Conservation (phyloP, 331 rosid genomes). For the Malus hybrid region DNA sequence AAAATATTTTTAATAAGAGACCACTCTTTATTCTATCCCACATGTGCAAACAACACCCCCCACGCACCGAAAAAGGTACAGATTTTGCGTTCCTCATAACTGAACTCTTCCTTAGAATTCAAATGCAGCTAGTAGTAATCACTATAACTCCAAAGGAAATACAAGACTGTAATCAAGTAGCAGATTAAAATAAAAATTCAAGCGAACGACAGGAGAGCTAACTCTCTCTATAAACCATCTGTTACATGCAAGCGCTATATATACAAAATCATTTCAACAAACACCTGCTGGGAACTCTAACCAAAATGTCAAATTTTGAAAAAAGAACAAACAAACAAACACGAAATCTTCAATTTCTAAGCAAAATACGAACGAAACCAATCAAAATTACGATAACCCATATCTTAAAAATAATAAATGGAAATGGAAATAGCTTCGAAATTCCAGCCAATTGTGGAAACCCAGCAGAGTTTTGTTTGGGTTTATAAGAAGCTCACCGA, state of each 20-base stretch:
- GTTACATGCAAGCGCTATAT: neutral
- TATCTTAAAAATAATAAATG: neutral
- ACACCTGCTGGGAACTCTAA: neutral
- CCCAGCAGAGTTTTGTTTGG: neutral
- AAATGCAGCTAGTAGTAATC: neutral
- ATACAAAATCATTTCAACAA: neutral
- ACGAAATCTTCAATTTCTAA: neutral
- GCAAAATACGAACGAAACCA: neutral
- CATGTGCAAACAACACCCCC: neutral
- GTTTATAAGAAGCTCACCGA: constrained; percentile 9
- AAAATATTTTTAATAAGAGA: neutral
- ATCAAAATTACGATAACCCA: neutral
- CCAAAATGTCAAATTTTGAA: neutral
- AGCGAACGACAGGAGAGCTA: neutral
- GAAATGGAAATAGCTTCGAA: neutral
- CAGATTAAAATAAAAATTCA: too few species aligned
- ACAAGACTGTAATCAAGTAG: neutral
- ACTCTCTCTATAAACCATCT: neutral
- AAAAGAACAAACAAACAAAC: too few species aligned
- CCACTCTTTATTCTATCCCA: neutral
- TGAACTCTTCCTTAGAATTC: neutral
- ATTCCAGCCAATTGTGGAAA: neutral
- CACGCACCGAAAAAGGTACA: neutral
- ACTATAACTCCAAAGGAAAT: too few species aligned
- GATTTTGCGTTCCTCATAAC: neutral